Evolutionary conservation across 305 asterid genomes (phyloP).

Genomic region (Solanum hybrid): DNA sequence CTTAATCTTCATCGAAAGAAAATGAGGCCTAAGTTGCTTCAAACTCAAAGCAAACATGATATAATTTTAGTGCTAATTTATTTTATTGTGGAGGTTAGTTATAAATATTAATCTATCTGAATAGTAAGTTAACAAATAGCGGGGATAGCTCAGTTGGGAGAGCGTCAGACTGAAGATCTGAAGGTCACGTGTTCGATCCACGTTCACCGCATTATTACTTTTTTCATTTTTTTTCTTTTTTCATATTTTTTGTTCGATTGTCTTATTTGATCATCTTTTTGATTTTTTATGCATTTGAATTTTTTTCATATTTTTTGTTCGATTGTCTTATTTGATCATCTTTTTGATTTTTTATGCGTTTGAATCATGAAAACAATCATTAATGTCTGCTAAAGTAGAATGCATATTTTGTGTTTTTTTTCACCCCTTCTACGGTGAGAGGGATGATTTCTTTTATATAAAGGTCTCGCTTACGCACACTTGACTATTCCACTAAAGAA

Average conservation of each 20-base stretch:
- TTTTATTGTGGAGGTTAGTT: not conserved
- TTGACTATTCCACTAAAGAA: not conserved
- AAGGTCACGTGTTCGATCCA: conserved; percentile 98
- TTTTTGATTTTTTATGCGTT: not conserved
- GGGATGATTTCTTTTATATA: not conserved
- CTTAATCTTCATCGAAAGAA: not conserved
- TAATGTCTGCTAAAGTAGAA: not conserved
- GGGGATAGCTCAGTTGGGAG: conserved; percentile 99
- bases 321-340: too few relatives aligned
- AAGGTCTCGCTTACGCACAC: not conserved
- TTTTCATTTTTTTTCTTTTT: not conserved
- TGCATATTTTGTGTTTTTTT: not conserved
- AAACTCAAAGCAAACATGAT: not conserved
- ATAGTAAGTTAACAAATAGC: not conserved
- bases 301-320: not conserved
- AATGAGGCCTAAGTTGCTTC: not conserved
- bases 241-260: too few relatives aligned
- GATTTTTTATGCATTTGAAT: too few relatives aligned
- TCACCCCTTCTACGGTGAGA: not conserved
- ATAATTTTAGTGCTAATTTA: not conserved
- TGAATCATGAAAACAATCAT: not conserved
- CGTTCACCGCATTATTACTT: conserved; percentile 51
- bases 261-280: not conserved
- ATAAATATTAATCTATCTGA: not conserved
- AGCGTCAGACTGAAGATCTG: conserved; percentile 98